Evolutionary conservation across 2,329 filamentous ascomycete genomes (phyloP).

Genomic region (Alternaria hordeiaustralica): DNA sequence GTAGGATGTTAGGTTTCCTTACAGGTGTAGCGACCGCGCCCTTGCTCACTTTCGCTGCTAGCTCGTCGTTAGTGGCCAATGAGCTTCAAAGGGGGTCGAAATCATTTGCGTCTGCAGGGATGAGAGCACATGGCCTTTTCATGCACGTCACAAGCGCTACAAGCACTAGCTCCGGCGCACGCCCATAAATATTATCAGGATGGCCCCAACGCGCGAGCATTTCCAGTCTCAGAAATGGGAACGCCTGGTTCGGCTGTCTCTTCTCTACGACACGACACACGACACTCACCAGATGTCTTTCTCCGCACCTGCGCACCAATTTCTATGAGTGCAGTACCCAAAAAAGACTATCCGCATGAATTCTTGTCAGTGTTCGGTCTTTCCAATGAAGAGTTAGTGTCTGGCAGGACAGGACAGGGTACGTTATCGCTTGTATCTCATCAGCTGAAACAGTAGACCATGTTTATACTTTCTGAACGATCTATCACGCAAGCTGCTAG

Average conservation of each 20-base stretch:
- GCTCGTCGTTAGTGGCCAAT: slow-evolving; percentile 3
- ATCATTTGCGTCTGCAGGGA: not conserved
- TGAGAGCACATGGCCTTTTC: slow-evolving; percentile 5
- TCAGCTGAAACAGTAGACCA: not conserved
- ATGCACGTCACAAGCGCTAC: slow-evolving; percentile 23
- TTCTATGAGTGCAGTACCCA: not conserved
- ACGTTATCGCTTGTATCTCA: not conserved
- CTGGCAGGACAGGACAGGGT: not conserved
- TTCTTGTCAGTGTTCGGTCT: not conserved
- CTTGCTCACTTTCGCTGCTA: slow-evolving; percentile 6
- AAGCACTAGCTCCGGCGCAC: slow-evolving; percentile 16
- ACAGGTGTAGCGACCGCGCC: slow-evolving; percentile 1
- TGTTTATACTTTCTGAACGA: not conserved
- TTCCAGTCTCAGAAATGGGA: not conserved
- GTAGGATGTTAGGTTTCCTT: slow-evolving; percentile 12
- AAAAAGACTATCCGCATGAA: not conserved
- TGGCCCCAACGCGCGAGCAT: not conserved
- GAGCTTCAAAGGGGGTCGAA: not conserved
- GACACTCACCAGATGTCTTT: not conserved
- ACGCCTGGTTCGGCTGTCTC: not conserved
- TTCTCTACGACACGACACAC: not conserved
- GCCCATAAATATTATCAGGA: slow-evolving; percentile 4
- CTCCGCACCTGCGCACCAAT: not conserved
- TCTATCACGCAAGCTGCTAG: not conserved
- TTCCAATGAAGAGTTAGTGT: not conserved